Base-by-base conservation (phyloP, 352 stramenopile genomes). In the Globisporangium megalacanthum region DNA sequence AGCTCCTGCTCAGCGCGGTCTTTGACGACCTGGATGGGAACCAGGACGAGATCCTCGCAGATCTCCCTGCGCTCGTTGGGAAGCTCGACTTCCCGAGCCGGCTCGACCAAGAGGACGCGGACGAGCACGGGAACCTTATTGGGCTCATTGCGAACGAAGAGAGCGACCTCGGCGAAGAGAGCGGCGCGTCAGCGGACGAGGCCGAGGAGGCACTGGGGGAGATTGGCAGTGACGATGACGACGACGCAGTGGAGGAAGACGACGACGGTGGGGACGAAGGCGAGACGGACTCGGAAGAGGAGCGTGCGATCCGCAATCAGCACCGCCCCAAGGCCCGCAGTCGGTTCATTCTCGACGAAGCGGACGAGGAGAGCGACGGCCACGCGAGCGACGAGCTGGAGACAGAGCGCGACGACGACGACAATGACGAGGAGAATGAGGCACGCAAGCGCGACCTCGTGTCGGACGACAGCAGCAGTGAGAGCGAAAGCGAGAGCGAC, bases 1-100 rank as follows among this genome's bases (percentile, higher is more conserved):
- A 88, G 31, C 58, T 95, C 13, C 54, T 95, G 52, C 64, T 94
- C 10, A 88, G 74, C 13, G 68, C 70, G 9, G 72, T 92, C 5
- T 91, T 93, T 59, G 83, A 95, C 50, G 85, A 95, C 46, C 56
- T 95, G 4, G 83, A 95, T n/a, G 85, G 83, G 42, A 79, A 88
- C 48, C 79, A 87, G 39, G 79, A 92, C 49, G 85, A 88, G 14
- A 79, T 92, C 19, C 58, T 90, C 37, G 51, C 71, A 15, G 77
- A 83, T 42, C 64, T 92, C 50, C 81, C 83, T 19, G 58, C 77
- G 25, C 70, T 90, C 46, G 61, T 61, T 58, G 79, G 66, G 8
- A 64, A 75, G 54, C 56, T 95, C 15, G 85, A 95, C 54, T 93
- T 95, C 44, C 85, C 85, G 0, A 92, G 73, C 42, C 75, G 85